These are phyloP conservation scores for Leucoagaricus sp. DNA, from an alignment of 1,284 basidiomycete species.

Conservation along the genomic window DNA sequence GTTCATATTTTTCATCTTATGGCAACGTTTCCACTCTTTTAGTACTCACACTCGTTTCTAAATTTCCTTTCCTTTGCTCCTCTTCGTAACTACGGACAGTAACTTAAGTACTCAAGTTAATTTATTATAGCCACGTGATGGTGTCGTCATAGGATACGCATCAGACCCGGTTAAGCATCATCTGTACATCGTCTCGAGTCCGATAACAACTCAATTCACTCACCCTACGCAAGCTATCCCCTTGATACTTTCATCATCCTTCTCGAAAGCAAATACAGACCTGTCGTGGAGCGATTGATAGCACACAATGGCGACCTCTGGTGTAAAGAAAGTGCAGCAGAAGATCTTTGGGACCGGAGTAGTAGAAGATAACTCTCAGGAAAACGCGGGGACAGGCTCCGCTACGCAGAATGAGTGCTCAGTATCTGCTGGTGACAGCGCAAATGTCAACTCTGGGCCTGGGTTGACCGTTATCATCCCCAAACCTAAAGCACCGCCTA, in stretches of 20 bases:
- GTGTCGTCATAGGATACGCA: conserved; percentile 1
- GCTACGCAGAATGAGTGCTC: too few species aligned
- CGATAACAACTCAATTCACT: background rate
- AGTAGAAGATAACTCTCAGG: conserved; percentile 13
- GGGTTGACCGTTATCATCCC: conserved; percentile 83
- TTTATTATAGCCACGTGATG: background rate
- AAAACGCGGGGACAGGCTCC: conserved; percentile 31
- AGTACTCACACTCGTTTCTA: background rate
- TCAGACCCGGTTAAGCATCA: too few species aligned
- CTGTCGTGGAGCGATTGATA: background rate
- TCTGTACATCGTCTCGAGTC: too few species aligned
- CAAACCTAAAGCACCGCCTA: conserved; percentile 39
- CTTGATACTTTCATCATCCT: background rate
- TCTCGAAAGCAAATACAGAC: background rate
- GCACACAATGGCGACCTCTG: conserved; percentile 38
- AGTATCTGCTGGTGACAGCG: background rate
- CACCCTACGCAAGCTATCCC: too few species aligned
- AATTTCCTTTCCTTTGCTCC: background rate
- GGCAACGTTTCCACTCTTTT: background rate
- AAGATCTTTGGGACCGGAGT: conserved; percentile 68
- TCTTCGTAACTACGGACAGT: background rate
- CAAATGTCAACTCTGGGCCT: conserved; percentile 22
- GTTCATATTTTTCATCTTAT: background rate
- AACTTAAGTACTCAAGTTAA: too few species aligned
- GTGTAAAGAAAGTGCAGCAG: conserved; percentile 67